phyloP scores from a whole-genome alignment of 139 green algal species.

The Chlamydomonas incerta region DNA sequence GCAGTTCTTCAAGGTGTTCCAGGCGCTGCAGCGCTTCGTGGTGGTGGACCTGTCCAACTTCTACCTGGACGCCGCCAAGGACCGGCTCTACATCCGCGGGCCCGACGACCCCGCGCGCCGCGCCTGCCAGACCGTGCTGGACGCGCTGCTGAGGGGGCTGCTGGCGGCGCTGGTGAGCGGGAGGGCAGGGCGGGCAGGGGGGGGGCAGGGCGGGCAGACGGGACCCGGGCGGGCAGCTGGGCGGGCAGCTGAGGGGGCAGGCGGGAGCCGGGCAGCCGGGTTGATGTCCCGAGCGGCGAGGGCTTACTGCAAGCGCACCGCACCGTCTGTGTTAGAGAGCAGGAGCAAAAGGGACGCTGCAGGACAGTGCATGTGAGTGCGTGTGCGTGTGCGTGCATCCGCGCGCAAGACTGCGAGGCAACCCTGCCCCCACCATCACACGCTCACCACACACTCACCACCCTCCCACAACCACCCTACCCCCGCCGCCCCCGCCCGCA shows the following conservation, averaged over 20 bases:
- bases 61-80: conserved; percentile 97
- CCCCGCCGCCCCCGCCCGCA: conserved; percentile 41
- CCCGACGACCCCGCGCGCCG: conserved; percentile 67
- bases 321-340: too few species aligned
- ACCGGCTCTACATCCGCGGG: conserved; percentile 89
- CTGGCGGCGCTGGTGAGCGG: conserved; percentile 54
- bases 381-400: too few species aligned
- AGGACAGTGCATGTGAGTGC: too few species aligned
- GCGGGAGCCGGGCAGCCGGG: too few species aligned
- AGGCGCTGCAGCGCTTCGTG: conserved; percentile 86
- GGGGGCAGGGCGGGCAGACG: too few species aligned
- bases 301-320: too few species aligned
- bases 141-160: conserved; percentile 56
- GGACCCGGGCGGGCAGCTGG: too few species aligned
- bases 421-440: not conserved
- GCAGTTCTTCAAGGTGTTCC: conserved; percentile 82
- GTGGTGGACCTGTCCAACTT: conserved; percentile 94
- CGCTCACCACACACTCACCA: too few species aligned
- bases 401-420: not conserved
- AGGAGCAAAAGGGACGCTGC: too few species aligned
- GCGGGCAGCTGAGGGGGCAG: too few species aligned
- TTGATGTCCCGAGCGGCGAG: too few species aligned
- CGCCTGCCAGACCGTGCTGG: conserved; percentile 90
- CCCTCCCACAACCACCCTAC: not conserved
- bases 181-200: too few species aligned